These are phyloP conservation scores for Elaeagnus macrophylla DNA, from an alignment of 306 rosid species.

Conservation along the genomic window DNA sequence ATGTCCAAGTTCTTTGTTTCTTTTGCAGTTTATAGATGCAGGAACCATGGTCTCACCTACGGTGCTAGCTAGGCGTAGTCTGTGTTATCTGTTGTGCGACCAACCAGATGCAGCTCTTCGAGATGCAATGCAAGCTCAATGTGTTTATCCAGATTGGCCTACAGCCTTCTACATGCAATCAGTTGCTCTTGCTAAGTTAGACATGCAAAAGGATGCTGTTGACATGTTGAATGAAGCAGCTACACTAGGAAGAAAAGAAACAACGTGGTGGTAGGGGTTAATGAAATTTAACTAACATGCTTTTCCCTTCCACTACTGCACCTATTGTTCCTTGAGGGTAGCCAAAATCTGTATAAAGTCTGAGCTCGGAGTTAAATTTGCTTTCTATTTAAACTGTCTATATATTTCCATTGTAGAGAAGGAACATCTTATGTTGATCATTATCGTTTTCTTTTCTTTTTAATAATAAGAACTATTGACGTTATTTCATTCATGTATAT, in stretches of 20 bases:
- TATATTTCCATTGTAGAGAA: constrained; percentile 1
- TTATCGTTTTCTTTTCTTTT: background rate
- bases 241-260: constrained; percentile 81
- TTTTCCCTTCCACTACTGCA: constrained; percentile 6
- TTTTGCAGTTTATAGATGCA: constrained; percentile 72
- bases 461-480: too few relatives aligned
- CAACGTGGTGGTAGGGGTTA: constrained; percentile 74
- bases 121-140: constrained; percentile 98
- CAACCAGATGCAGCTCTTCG: constrained; percentile 92
- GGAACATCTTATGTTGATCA: background rate
- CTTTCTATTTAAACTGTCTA: constrained; percentile 30
- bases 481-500: too few relatives aligned
- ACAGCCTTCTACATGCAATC: constrained; percentile 98
- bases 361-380: constrained; percentile 47
- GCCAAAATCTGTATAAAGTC: constrained; percentile 62
- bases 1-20: constrained; percentile 3
- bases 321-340: constrained; percentile 37
- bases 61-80: constrained; percentile 89
- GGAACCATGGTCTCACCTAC: constrained; percentile 95
- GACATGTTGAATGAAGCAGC: constrained; percentile 96
- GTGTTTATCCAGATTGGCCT: constrained; percentile 89
- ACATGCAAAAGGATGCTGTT: constrained; percentile 91
- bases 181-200: constrained; percentile 89
- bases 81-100: constrained; percentile 80
- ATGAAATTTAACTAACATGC: constrained; percentile 19